Base-by-base conservation (phyloP, 306 rosid genomes). In the Ceratonia siliqua region DNA sequence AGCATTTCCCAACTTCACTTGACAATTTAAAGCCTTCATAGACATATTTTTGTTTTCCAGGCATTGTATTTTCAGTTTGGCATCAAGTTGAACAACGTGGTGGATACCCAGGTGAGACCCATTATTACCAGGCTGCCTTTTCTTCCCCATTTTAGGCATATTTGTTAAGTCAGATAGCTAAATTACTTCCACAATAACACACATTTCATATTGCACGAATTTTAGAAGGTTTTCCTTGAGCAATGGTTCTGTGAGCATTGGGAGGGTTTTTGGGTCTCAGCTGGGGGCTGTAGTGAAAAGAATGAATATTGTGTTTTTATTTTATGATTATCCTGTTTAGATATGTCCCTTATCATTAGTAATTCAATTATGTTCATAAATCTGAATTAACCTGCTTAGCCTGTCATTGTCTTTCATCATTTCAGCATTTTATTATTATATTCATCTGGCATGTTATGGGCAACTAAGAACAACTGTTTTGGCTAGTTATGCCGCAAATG, bases 11-110 rank as follows among this genome's bases (percentile, higher is more conserved):
- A 30, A 56, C 41, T 27, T 59, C 21, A 36, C 18, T 42, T 42
- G 66, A 32, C 45, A 38, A 24, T 38, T 53, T 54, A 43, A 61
- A 58, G 45, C 53, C 8, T 58, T 83, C 54, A 61, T 36, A 76
- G 69, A 38, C 57, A 69, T 65, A 9, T 73, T 68, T 10, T 79
- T 82, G 20, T 79, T 75, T 81, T 86, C 59, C 69, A 95, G 99
- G 98, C 99, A 68, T 74, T 95, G 86, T 90, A 83, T 85, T 95
- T 92, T 85, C 99, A 95, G 78, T 95, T 92, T 66, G 99, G 90
- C 85, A 90, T 95, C 93, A 92, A 92, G 92, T 82, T 95, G 87
- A 92, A 92, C 90, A 95, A 95, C 15, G 98, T 92, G 78, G 82
- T 95, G 67, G 99, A 95, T 90, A 95, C 99, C 54, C 99, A 95